Conservation (phyloP, 768 basidiomycete species). For the Pleurotus platypus region DNA sequence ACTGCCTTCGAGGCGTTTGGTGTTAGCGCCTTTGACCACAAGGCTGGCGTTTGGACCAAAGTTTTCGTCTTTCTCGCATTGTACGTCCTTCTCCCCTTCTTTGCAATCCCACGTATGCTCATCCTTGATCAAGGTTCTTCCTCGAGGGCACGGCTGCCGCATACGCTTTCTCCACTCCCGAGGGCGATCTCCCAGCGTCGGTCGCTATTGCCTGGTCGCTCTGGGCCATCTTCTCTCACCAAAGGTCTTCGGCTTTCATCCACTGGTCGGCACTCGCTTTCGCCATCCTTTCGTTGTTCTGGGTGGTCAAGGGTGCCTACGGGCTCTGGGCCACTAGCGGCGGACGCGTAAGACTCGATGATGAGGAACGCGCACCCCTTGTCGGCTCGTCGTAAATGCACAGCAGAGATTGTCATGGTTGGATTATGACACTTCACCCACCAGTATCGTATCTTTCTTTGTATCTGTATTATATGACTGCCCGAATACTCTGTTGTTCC, state of each 20-base stretch:
- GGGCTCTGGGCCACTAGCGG: conserved; percentile 44
- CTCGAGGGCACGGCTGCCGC: conserved; percentile 89
- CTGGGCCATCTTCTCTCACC: conserved; percentile 86
- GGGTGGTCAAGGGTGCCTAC: conserved; percentile 74
- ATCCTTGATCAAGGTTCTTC: conserved; percentile 60
- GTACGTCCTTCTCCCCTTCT: conserved; percentile 35
- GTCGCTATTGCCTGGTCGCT: conserved; percentile 92
- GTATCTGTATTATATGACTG: not conserved
- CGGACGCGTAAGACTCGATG: conserved; percentile 60
- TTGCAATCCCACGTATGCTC: conserved; percentile 2
- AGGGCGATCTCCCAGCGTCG: conserved; percentile 91
- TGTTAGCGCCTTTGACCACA: conserved; percentile 58
- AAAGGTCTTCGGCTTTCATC: conserved; percentile 67
- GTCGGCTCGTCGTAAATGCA: conserved; percentile 32
- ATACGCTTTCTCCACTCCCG: conserved; percentile 86
- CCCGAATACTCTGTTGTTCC: not conserved
- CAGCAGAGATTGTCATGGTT: not conserved
- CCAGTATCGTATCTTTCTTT: not conserved
- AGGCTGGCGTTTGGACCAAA: conserved; percentile 86
- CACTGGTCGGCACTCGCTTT: conserved; percentile 89
- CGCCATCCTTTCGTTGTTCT: conserved; percentile 79
- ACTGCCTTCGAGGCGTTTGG: conserved; percentile 90
- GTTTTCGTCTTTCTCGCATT: conserved; percentile 92
- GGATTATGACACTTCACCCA: not conserved
- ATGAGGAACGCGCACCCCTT: conserved; percentile 88